Evolutionary conservation across 768 basidiomycete species (phyloP).

Genomic region (Leccinum longicurvipes): DNA sequence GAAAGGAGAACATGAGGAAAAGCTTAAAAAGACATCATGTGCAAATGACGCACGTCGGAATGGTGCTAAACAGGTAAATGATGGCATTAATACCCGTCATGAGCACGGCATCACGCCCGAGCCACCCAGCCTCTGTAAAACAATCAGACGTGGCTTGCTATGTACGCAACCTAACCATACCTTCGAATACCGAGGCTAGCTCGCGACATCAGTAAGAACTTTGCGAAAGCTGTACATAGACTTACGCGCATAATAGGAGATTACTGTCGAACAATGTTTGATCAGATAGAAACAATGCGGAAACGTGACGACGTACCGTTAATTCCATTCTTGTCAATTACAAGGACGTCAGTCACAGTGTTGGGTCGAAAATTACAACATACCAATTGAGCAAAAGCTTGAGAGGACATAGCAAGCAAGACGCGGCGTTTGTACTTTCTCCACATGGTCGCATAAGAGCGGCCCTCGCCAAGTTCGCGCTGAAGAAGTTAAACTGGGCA

Average conservation of each 20-base stretch:
- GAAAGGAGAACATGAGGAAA: constrained; percentile 7
- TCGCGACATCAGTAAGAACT: constrained; percentile 9
- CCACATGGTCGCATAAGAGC: constrained; percentile 84
- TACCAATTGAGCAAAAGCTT: constrained; percentile 92
- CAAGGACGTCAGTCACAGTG: background rate
- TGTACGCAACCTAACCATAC: constrained; percentile 35
- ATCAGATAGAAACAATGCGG: constrained; percentile 4
- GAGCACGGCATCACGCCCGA: constrained; percentile 87
- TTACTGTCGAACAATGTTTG: constrained; percentile 49
- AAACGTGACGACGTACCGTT: constrained; percentile 56
- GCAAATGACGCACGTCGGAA: constrained; percentile 69
- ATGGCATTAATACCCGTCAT: constrained; percentile 95
- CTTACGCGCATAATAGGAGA: constrained; percentile 93
- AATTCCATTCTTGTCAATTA: constrained; percentile 74
- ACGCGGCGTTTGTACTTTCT: constrained; percentile 82
- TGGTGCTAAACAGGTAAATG: constrained; percentile 73
- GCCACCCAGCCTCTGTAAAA: constrained; percentile 84
- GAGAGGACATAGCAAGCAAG: constrained; percentile 90
- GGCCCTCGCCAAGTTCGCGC: constrained; percentile 72
- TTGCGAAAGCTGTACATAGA: constrained; percentile 2
- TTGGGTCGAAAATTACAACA: constrained; percentile 28
- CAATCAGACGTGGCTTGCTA: constrained; percentile 3
- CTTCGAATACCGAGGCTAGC: constrained; percentile 86
- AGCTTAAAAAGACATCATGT: background rate
- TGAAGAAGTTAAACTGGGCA: constrained; percentile 26